Base-by-base conservation (phyloP, 495 filamentous ascomycete species). In the Tuber borchii region DNA sequence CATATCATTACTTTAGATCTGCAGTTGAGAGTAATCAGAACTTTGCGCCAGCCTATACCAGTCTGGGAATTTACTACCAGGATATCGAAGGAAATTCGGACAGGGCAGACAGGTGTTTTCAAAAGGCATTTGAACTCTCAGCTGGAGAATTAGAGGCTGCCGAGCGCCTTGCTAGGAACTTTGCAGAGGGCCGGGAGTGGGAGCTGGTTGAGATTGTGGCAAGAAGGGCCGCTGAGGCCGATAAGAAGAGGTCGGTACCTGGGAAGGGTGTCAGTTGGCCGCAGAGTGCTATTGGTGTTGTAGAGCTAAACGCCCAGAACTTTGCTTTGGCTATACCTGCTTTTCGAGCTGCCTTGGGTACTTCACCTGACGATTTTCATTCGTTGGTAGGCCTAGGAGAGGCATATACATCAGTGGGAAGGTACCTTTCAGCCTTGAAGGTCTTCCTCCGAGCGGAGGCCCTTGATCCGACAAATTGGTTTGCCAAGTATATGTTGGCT, bases 301-400 rank as follows among this genome's bases (percentile, higher is more conserved):
- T 96, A 0, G 93, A 98, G 83, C 70, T 83, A 84, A 99, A 97
- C 83, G 93, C 92, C 77, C 94, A 97, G 83, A 93, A 98, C 65
- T 97, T 95, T 80, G 78, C 87, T 73, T 91, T 93, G 82, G 93
- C 93, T 42, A 92, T 97, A 71, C 89, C 93, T 31, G 96, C 94
- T 0, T 99, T 97, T 83, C 93, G 97, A 81, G 88, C 92, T 14
- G 94, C 95, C n/a, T 86, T 98, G 22, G 86, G 95, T 70, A 91
- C 94, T 56, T 87, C 91, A 8, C 93, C 95, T 4, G 85, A 88
- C 56, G 93, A 97, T 79, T 98, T 97, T 79, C 90, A 98, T 83
- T 94, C 92, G 17, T 99, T 95, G 92, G 91, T 99, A 26, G 96
- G 95, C 17, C 88, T 99, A 16, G 95, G 95, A 20, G 95, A 99